A percentile compares a stretch with the other conserved stretches of the same genome.
Conservation (phyloP, 345 rosid genomes). For the Eucalyptus viminalis region DNA sequence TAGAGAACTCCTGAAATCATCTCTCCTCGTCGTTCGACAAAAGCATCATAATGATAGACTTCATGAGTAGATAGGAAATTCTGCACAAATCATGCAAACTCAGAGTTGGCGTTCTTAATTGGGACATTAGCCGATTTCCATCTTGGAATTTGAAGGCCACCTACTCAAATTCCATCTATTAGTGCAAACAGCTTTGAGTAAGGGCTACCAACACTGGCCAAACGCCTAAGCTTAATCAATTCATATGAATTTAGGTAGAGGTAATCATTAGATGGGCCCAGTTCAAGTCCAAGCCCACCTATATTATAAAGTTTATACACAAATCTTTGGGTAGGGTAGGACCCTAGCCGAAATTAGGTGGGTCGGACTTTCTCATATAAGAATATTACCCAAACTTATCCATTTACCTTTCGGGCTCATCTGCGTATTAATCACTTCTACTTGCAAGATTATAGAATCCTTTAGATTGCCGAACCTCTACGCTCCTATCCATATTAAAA, state of each 20-base stretch:
- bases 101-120: neutral
- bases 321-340: neutral
- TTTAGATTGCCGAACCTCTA: neutral
- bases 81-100: neutral
- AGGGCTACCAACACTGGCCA: neutral
- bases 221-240: neutral
- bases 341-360: neutral
- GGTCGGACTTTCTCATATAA: neutral
- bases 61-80: neutral
- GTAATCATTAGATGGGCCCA: neutral
- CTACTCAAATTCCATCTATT: neutral
- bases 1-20: neutral
- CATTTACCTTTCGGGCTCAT: neutral
- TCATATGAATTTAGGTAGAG: neutral
- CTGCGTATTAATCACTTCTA: neutral
- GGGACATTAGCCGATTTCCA: neutral
- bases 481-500: neutral
- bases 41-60: neutral
- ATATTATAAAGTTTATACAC: neutral
- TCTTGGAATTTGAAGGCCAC: too few relatives aligned
- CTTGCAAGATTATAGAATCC: neutral
- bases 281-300: too few relatives aligned
- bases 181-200: neutral
- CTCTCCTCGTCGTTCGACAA: neutral
- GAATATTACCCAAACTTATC: neutral